Base-by-base conservation (phyloP, 139 green algal species). In the Volvox reticuliferus region DNA sequence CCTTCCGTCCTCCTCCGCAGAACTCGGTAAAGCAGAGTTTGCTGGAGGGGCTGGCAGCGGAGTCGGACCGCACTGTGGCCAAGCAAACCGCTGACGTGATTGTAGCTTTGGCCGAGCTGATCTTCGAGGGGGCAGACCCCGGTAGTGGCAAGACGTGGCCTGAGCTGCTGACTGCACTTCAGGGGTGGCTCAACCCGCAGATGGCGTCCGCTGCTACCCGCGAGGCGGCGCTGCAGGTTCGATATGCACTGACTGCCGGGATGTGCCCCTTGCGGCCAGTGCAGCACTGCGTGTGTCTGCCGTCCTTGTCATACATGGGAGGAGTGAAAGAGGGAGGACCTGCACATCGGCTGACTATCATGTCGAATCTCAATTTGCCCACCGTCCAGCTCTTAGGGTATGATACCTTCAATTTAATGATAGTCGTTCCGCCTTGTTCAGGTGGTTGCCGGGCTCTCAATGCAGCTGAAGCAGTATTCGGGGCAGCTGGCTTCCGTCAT, bases 361-460 rank as follows among this genome's bases (percentile, higher is more conserved):
- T 55, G 44, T 55, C 44, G 5, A 55, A 55, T 55, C 44, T 14
- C 44, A 55, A 14, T 5, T 5, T 14, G 44, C 9, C 44, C 44
- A 55, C 44, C 44, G 9, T 55, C 44, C 44, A 9, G 44, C 44
- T 55, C 44, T 55, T 55, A 9, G 44, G 5, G 44, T n/a, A 55
- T 55, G 44, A 55, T 55, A 55, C 44, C 44, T 55, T 55, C 9
- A n/a, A n/a, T n/a, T n/a, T n/a, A n/a, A n/a, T n/a, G n/a, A n/a
- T n/a, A n/a, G n/a, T n/a, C n/a, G 44, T 1, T n/a, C n/a, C 61
- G 44, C 44, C 13, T 0, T 24, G 9, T 62, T 21, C 85, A 96
- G 91, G 92, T 98, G 21, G 94, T 93, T 20, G 91, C 94, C 28
- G 82, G 93, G 24, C 92, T 99, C 32, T 86, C 91, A 24, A 89